These are phyloP conservation scores for Auricularia heimuer DNA, from an alignment of 768 basidiomycete genomes.

Conservation along the genomic window DNA sequence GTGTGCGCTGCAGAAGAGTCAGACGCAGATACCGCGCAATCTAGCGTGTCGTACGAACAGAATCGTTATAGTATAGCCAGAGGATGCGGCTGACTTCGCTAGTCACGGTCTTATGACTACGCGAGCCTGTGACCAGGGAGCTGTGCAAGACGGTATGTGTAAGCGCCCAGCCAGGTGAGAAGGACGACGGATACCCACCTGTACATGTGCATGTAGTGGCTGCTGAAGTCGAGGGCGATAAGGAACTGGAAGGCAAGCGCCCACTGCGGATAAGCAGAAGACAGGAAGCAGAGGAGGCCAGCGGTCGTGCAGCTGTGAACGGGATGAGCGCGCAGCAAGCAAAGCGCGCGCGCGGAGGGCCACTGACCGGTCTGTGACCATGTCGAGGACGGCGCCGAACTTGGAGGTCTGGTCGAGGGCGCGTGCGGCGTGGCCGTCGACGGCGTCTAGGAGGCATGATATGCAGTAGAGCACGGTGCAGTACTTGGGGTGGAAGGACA, in stretches of 20 bases:
- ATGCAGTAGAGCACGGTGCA: slow-evolving; percentile 84
- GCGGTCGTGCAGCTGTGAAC: slow-evolving; percentile 84
- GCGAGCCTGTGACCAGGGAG: slow-evolving; percentile 87
- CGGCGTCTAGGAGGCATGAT: slow-evolving; percentile 89
- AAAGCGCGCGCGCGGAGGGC: background rate
- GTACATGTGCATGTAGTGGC: slow-evolving; percentile 99
- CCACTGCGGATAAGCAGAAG: slow-evolving; percentile 78
- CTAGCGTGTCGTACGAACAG: slow-evolving; percentile 40
- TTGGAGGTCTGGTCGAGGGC: slow-evolving; percentile 84
- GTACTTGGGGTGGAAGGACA: slow-evolving; percentile 90
- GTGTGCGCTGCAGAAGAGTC: slow-evolving; percentile 44
- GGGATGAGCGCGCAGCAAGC: slow-evolving; percentile 2
- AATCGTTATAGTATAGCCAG: slow-evolving; percentile 88
- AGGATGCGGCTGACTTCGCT: slow-evolving; percentile 89
- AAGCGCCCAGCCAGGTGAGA: background rate
- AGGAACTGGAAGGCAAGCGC: slow-evolving; percentile 88
- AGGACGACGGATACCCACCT: slow-evolving; percentile 47
- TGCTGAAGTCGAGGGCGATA: slow-evolving; percentile 94
- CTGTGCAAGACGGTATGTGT: slow-evolving; percentile 30
- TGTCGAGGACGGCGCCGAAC: slow-evolving; percentile 96
- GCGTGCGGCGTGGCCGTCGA: slow-evolving; percentile 89
- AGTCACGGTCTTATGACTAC: slow-evolving; percentile 86
- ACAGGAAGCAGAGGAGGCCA: slow-evolving; percentile 87
- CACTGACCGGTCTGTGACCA: slow-evolving; percentile 93
- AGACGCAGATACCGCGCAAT: background rate